Base-by-base conservation (phyloP, 1,284 basidiomycete genomes). In the Heimioporus retisporus region DNA sequence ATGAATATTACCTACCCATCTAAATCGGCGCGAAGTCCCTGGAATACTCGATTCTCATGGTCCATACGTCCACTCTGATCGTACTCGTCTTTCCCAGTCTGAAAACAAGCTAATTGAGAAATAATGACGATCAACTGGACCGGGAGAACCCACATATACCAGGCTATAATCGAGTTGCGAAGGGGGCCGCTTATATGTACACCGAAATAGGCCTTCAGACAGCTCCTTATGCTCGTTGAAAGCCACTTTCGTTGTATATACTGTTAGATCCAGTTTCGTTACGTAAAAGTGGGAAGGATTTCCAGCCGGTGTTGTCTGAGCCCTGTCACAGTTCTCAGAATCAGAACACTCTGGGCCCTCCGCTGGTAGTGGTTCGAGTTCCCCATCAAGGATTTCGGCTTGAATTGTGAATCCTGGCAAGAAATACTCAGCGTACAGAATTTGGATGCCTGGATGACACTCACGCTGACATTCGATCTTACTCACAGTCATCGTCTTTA, bases 141-240 rank as follows among this genome's bases (percentile, higher is more conserved):
- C 21, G 19, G 31, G 35, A 53, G 4, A 15, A 82, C 89, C 67
- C 65, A 93, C 93, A 81, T 95, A 98, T 55, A 99, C 95, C 25
- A 99, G 82, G 68, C 94, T 90, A 65, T 95, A 92, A 56, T 88
- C 89, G 75, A 96, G 88, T 59, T 83, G 85, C 7, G 82, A 83
- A 0, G 96, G 96, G 0, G 95, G 93, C 43, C 93, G 90, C 84
- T 99, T 99, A 85, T 97, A 96, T 1, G 96, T 98, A 15, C 94
- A 95, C 60, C 96, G 86, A 72, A 94, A 87, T 46, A 99, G 84
- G 77, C 98, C 97, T 14, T 83, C 75, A 0, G 86, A 85, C 70
- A 96, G 87, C 65, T 92, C 90, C 67, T 88, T 81, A 63, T 92
- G 88, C 8, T 96, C 81, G 7, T 83, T 84, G 16, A 97, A 93